These are phyloP conservation scores for Aspergillus carlsbadensis DNA, from an alignment of 495 filamentous ascomycete species.

Conservation along the genomic window DNA sequence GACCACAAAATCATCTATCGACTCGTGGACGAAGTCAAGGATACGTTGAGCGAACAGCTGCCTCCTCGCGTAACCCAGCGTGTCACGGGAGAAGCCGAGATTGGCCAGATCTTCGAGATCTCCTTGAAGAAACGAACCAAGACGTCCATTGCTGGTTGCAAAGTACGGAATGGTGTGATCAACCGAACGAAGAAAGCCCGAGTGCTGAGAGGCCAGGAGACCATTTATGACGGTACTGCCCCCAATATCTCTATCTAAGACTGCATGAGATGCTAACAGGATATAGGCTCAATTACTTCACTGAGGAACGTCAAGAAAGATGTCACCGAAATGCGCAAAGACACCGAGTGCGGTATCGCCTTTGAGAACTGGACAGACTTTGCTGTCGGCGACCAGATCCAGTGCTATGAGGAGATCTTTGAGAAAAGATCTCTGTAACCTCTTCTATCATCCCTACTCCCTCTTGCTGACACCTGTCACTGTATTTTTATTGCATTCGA, in stretches of 20 bases:
- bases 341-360: slow-evolving; percentile 85
- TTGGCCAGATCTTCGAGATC: slow-evolving; percentile 80
- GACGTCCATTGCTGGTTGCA: slow-evolving; percentile 80
- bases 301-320: slow-evolving; percentile 94
- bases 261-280: background rate
- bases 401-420: slow-evolving; percentile 75
- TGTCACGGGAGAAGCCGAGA: slow-evolving; percentile 85
- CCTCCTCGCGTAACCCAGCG: slow-evolving; percentile 59
- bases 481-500: slow-evolving; percentile 1
- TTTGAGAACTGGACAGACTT: slow-evolving; percentile 81
- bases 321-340: slow-evolving; percentile 83
- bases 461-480: background rate
- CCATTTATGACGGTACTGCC: slow-evolving; percentile 75
- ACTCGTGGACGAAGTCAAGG: slow-evolving; percentile 78
- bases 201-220: slow-evolving; percentile 67
- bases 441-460: slow-evolving; percentile 2
- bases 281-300: slow-evolving; percentile 66
- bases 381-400: slow-evolving; percentile 77
- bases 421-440: slow-evolving; percentile 62
- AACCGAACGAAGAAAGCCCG: slow-evolving; percentile 60
- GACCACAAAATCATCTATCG: slow-evolving; percentile 93
- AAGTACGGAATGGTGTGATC: slow-evolving; percentile 79
- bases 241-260: background rate
- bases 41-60: slow-evolving; percentile 63
- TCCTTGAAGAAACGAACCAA: slow-evolving; percentile 67